A percentile compares a stretch with the other conserved stretches of the same genome.
Conservation (phyloP, 805 yeast species). For the Lipomyces yamanashiensis region DNA sequence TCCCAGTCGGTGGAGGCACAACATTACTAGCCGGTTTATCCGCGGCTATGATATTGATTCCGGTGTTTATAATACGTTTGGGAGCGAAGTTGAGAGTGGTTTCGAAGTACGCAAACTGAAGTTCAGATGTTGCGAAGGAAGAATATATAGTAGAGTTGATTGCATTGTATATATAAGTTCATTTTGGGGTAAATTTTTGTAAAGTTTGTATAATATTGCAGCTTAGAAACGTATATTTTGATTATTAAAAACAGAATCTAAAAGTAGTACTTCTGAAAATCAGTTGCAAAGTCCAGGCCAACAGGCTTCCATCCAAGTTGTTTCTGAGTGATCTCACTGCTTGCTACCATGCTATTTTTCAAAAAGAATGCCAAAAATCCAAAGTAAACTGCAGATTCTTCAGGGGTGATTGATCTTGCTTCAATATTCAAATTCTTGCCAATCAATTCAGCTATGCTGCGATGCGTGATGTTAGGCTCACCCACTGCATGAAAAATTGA, state of each 20-base stretch:
- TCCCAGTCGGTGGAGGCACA: conserved; percentile 67
- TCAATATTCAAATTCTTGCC: neutral
- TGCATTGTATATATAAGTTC: no score
- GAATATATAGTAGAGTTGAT: no score
- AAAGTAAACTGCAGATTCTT: neutral
- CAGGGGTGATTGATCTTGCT: neutral
- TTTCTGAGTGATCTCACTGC: neutral
- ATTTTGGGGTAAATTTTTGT: no score
- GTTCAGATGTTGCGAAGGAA: neutral
- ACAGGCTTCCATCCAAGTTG: neutral
- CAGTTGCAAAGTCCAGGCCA: no score
- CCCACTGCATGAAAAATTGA: neutral
- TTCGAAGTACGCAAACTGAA: conserved; percentile 44
- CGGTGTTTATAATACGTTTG: conserved; percentile 48
- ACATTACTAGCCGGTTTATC: conserved; percentile 55
- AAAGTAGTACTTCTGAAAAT: no score
- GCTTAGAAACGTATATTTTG: no score
- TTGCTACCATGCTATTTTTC: neutral
- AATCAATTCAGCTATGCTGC: neutral
- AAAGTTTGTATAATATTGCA: no score
- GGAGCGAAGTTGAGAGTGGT: conserved; percentile 46
- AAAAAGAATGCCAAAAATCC: neutral
- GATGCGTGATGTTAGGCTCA: neutral
- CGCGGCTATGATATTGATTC: conserved; percentile 53
- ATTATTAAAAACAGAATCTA: no score